A percentile compares a stretch with the other conserved stretches of the same genome.
These are phyloP conservation scores for Haplosporangium sp. DNA, from an alignment of 371 early-diverging fungal genomes.

Conservation along the genomic window DNA sequence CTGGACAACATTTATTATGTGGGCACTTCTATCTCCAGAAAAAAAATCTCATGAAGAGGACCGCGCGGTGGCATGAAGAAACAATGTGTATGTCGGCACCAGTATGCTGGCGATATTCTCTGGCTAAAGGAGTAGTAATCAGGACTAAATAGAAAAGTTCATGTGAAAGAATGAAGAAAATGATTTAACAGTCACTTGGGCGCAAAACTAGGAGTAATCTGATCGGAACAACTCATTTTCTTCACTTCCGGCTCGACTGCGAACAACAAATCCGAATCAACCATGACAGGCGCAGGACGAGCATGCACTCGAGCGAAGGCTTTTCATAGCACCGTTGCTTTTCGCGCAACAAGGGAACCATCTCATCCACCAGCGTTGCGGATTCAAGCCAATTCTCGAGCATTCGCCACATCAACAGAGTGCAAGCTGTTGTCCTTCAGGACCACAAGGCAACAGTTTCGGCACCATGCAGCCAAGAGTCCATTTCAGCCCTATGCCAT, in stretches of 20 bases:
- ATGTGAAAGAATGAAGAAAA: too few species aligned
- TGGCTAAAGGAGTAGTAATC: too few species aligned
- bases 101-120: too few species aligned
- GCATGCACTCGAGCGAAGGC: slow-evolving; percentile 31
- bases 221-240: neutral
- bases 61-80: too few species aligned
- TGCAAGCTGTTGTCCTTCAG: neutral
- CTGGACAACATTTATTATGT: too few species aligned
- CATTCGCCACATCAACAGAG: slow-evolving; percentile 6
- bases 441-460: neutral
- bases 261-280: neutral
- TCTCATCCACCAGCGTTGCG: neutral
- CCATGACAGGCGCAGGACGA: slow-evolving; percentile 35
- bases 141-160: too few species aligned
- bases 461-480: neutral
- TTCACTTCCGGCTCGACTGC: slow-evolving; percentile 2
- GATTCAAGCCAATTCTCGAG: neutral
- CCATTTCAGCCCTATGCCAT: slow-evolving; percentile 11
- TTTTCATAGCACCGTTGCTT: neutral
- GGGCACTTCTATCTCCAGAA: too few species aligned
- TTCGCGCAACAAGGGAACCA: slow-evolving; percentile 1
- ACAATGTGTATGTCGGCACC: too few species aligned
- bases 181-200: neutral
- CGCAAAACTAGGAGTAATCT: too few species aligned
- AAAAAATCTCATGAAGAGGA: too few species aligned